Conservation (phyloP, 371 early-diverging fungal genomes). For the Lichtheimia corymbifera region DNA sequence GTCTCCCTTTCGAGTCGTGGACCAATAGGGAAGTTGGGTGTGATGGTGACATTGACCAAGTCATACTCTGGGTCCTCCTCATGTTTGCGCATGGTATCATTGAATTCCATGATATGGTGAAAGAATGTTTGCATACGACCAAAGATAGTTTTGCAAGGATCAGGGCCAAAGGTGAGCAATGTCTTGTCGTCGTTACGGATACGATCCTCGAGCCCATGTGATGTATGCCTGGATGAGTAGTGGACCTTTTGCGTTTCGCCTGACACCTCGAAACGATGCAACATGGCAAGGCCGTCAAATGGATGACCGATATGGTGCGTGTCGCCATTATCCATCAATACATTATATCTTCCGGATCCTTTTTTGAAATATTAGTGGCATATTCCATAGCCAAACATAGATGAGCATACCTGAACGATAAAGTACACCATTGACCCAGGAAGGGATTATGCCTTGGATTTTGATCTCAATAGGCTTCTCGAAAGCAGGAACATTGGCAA, state of each 20-base stretch:
- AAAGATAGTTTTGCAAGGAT: constrained; percentile 64
- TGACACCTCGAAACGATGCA: constrained; percentile 47
- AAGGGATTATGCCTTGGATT: constrained; percentile 54
- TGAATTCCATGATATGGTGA: constrained; percentile 39
- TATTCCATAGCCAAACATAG: neutral
- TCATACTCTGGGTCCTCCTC: constrained; percentile 52
- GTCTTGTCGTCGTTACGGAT: constrained; percentile 41
- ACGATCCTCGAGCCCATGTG: constrained; percentile 44
- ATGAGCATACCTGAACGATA: constrained; percentile 51
- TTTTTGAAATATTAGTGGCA: neutral
- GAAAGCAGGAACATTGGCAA: constrained; percentile 54
- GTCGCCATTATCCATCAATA: constrained; percentile 47
- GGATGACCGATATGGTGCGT: constrained; percentile 60
- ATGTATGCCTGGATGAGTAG: constrained; percentile 47
- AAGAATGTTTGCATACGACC: constrained; percentile 47
- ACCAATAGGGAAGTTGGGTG: constrained; percentile 63
- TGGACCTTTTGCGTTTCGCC: constrained; percentile 32
- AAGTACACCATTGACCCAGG: constrained; percentile 61
- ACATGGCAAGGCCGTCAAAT: constrained; percentile 65
- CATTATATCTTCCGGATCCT: constrained; percentile 51
- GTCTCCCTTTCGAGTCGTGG: constrained; percentile 31
- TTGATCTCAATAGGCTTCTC: constrained; percentile 34
- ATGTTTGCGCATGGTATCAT: constrained; percentile 24
- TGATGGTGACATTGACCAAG: constrained; percentile 63
- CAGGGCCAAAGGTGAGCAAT: constrained; percentile 53